Conservation (phyloP, 176 grass and related monocot genomes). For the Zea mays region DNA sequence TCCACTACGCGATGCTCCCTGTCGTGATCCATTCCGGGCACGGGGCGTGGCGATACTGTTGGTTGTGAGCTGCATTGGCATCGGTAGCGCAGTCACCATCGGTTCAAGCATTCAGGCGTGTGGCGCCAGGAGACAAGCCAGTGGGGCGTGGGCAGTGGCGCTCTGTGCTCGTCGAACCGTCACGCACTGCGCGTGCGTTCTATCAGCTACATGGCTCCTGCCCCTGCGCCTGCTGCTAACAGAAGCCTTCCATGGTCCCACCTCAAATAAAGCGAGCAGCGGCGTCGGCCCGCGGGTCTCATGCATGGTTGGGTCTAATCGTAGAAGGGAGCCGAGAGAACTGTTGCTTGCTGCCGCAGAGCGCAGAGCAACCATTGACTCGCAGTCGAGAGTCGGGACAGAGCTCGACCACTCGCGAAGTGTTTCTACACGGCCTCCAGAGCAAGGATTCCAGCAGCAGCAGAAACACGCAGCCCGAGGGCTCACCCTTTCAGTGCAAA, state of each 20-base stretch:
- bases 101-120: not conserved
- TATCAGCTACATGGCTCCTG: not conserved
- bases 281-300: not conserved
- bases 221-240: not conserved
- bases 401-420: not conserved
- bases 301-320: slow-evolving; percentile 3
- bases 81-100: not conserved
- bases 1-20: not conserved
- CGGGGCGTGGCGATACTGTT: not conserved
- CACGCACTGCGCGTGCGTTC: slow-evolving; percentile 11
- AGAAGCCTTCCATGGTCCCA: slow-evolving; percentile 11
- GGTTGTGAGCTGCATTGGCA: not conserved
- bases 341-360: slow-evolving; percentile 33
- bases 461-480: not conserved
- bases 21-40: not conserved
- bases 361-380: slow-evolving; percentile 40
- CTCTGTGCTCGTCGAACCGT: not conserved
- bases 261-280: not conserved
- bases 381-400: not conserved
- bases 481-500: not conserved
- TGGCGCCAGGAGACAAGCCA: slow-evolving; percentile 19
- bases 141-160: not conserved
- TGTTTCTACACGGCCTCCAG: not conserved
- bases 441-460: not conserved
- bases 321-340: slow-evolving; percentile 4